Conservation (phyloP, 2,329 filamentous ascomycete genomes). For the Stemphylium beticola region DNA sequence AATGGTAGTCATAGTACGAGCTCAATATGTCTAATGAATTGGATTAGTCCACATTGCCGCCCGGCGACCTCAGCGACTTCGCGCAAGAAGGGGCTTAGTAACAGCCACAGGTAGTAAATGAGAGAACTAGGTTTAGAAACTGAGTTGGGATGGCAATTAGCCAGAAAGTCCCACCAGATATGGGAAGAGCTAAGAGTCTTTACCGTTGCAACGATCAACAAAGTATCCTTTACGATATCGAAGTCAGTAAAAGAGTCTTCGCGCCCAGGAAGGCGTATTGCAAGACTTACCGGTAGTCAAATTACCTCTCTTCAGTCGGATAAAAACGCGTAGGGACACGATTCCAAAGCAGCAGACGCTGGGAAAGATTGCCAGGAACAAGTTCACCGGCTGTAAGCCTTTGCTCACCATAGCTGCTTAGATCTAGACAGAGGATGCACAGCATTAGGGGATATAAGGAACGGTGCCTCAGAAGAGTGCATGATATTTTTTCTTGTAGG, state of each 20-base stretch:
- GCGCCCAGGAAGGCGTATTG: not conserved
- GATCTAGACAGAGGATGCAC: not conserved
- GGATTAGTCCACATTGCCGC: not conserved
- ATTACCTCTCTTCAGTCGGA: not conserved
- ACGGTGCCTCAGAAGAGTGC: too few relatives aligned
- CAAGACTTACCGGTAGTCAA: slow-evolving; percentile 3
- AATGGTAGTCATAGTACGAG: slow-evolving; percentile 23
- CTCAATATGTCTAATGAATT: slow-evolving; percentile 9
- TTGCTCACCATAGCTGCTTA: not conserved
- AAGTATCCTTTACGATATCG: slow-evolving; percentile 7
- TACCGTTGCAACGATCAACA: slow-evolving; percentile 13
- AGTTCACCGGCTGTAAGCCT: slow-evolving; percentile 5
- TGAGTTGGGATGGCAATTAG: not conserved
- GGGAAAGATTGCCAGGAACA: slow-evolving; percentile 11
- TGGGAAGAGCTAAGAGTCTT: not conserved
- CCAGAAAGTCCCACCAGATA: not conserved
- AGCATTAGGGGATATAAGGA: not conserved
- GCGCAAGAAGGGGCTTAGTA: not conserved
- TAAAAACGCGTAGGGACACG: slow-evolving; percentile 4
- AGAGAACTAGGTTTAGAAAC: slow-evolving; percentile 14
- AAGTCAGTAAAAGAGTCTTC: not conserved
- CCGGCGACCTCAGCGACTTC: too few relatives aligned
- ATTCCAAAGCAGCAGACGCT: slow-evolving; percentile 1
- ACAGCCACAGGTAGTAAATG: slow-evolving; percentile 15
- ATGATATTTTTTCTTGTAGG: too few relatives aligned